phyloP scores from a whole-genome alignment of 1,139 yeast species.

The Hyphopichia fennica region DNA sequence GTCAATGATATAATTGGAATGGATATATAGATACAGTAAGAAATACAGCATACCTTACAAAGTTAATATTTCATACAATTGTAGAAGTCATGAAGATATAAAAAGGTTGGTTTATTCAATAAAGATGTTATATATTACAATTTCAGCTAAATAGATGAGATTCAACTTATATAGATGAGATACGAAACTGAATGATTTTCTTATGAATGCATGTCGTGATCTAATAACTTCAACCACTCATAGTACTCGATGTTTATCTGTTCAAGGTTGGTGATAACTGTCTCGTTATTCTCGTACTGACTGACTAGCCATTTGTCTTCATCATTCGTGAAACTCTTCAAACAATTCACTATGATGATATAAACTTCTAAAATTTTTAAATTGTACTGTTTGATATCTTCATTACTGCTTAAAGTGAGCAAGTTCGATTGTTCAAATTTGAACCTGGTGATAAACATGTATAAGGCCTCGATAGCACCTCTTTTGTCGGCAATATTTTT shows the following conservation, averaged over 20 bases:
- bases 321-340: constrained; percentile 41
- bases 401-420: constrained; percentile 11
- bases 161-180: too few species aligned
- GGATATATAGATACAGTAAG: too few species aligned
- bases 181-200: too few species aligned
- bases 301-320: constrained; percentile 61
- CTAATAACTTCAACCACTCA: constrained; percentile 36
- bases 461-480: constrained; percentile 58
- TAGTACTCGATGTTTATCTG: constrained; percentile 33
- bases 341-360: constrained; percentile 48
- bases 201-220: constrained; percentile 17
- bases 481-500: constrained; percentile 41
- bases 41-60: too few species aligned
- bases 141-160: too few species aligned
- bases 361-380: constrained; percentile 45
- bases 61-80: too few species aligned
- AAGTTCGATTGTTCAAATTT: constrained; percentile 19
- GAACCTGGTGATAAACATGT: constrained; percentile 50
- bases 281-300: constrained; percentile 15
- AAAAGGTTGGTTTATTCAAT: too few species aligned
- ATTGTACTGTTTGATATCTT: constrained; percentile 33
- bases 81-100: too few species aligned
- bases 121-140: too few species aligned
- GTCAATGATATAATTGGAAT: too few species aligned
- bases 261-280: constrained; percentile 28